These are phyloP conservation scores for Stachybotrys elegans DNA, from an alignment of 2,329 filamentous ascomycete genomes.

Conservation along the genomic window DNA sequence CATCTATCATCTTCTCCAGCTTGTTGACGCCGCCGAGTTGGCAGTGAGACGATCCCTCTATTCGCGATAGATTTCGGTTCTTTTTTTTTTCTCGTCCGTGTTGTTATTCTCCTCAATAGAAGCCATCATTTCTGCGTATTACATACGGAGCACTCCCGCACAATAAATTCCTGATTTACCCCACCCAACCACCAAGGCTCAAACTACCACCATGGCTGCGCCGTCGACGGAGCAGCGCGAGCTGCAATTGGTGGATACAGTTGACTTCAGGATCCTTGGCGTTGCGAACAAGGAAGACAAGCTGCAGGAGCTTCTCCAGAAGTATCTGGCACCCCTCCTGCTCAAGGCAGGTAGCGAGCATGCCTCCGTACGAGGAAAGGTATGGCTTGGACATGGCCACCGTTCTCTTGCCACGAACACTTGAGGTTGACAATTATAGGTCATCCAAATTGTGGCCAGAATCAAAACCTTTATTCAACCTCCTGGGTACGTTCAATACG, in stretches of 20 bases:
- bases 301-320: conserved; percentile 70
- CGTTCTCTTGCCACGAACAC: too few relatives aligned
- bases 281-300: conserved; percentile 80
- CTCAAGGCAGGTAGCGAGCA: conserved; percentile 83
- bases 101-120: too few relatives aligned
- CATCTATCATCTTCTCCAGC: too few relatives aligned
- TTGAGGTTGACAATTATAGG: conserved; percentile 24
- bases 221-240: conserved; percentile 60
- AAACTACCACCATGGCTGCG: conserved; percentile 25
- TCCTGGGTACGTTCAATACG: conserved; percentile 34
- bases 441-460: conserved; percentile 46
- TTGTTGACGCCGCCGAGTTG: too few relatives aligned
- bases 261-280: conserved; percentile 74
- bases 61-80: too few relatives aligned
- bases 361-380: conserved; percentile 73
- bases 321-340: conserved; percentile 75
- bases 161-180: too few relatives aligned
- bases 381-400: too few relatives aligned
- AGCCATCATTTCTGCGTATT: too few relatives aligned
- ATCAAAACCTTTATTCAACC: conserved; percentile 51
- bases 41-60: too few relatives aligned
- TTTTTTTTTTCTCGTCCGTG: too few relatives aligned
- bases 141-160: too few relatives aligned
- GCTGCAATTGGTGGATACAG: conserved; percentile 75
- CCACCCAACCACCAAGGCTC: not conserved